These are phyloP conservation scores for Penicillium ochrochloron DNA, from an alignment of 495 filamentous ascomycete genomes.

Conservation along the genomic window DNA sequence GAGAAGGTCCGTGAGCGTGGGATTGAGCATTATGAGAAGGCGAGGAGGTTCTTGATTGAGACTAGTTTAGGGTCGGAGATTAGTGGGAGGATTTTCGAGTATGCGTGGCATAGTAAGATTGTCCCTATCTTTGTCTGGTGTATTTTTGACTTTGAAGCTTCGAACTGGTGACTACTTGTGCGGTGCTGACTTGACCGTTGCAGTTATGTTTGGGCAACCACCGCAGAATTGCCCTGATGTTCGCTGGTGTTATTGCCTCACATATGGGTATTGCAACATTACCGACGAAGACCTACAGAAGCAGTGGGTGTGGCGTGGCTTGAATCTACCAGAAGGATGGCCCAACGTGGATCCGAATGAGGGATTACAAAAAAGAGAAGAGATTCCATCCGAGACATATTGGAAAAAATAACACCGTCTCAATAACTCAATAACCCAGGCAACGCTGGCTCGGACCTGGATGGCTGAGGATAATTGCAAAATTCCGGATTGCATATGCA, in stretches of 20 bases:
- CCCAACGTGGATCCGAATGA: constrained; percentile 12
- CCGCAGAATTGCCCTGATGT: constrained; percentile 40
- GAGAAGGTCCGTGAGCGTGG: constrained; percentile 50
- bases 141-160: not conserved
- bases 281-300: constrained; percentile 22
- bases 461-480: not conserved
- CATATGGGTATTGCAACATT: constrained; percentile 42
- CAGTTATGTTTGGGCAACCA: constrained; percentile 35
- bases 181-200: not conserved
- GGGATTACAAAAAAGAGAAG: not conserved
- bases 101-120: constrained; percentile 65
- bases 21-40: constrained; percentile 55
- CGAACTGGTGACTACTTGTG: not conserved
- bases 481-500: not conserved
- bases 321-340: constrained; percentile 27
- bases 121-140: constrained; percentile 4
- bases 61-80: constrained; percentile 57
- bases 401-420: not conserved
- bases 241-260: constrained; percentile 46
- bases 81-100: constrained; percentile 69
- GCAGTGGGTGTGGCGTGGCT: constrained; percentile 34
- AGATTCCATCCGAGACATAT: not conserved
- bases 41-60: constrained; percentile 62
- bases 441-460: constrained; percentile 8
- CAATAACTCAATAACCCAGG: not conserved